These are phyloP conservation scores for Mycena citricolor DNA, from an alignment of 1,284 basidiomycete species.

Conservation along the genomic window DNA sequence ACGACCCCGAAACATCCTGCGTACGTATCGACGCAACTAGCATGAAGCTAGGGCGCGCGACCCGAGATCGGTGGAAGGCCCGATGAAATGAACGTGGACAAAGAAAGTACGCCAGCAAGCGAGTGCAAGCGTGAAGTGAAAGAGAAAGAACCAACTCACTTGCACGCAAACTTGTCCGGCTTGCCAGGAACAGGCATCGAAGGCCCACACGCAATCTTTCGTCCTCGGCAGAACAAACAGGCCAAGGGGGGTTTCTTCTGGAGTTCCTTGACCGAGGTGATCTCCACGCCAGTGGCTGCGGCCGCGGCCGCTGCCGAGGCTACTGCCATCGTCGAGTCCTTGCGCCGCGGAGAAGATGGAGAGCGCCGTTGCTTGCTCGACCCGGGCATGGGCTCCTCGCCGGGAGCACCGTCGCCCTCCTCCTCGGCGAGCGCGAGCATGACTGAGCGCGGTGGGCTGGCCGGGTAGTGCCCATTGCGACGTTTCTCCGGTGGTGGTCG, in stretches of 20 bases:
- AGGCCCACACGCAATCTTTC: slow-evolving; percentile 65
- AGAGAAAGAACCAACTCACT: slow-evolving; percentile 42
- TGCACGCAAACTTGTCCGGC: slow-evolving; percentile 53
- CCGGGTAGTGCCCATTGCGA: slow-evolving; percentile 4
- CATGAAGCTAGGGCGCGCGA: no score
- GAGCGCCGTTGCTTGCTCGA: neutral
- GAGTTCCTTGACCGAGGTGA: slow-evolving; percentile 14
- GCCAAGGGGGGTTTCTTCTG: slow-evolving; percentile 55
- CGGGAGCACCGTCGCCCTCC: neutral
- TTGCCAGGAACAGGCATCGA: slow-evolving; percentile 29
- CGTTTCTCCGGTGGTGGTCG: slow-evolving; percentile 1
- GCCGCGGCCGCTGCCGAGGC: slow-evolving; percentile 17
- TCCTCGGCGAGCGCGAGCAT: neutral
- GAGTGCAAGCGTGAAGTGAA: neutral
- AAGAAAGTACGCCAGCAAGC: neutral
- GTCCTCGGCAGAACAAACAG: slow-evolving; percentile 59
- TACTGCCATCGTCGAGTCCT: no score
- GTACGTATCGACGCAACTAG: no score
- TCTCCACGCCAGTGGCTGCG: slow-evolving; percentile 16
- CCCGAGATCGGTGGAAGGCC: neutral
- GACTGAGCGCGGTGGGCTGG: neutral
- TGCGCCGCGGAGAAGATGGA: no score
- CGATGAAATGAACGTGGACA: neutral
- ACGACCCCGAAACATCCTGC: neutral
- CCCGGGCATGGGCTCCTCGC: neutral